These are phyloP conservation scores for Elsinoe perseae DNA, from an alignment of 2,329 filamentous ascomycete species.

Conservation along the genomic window DNA sequence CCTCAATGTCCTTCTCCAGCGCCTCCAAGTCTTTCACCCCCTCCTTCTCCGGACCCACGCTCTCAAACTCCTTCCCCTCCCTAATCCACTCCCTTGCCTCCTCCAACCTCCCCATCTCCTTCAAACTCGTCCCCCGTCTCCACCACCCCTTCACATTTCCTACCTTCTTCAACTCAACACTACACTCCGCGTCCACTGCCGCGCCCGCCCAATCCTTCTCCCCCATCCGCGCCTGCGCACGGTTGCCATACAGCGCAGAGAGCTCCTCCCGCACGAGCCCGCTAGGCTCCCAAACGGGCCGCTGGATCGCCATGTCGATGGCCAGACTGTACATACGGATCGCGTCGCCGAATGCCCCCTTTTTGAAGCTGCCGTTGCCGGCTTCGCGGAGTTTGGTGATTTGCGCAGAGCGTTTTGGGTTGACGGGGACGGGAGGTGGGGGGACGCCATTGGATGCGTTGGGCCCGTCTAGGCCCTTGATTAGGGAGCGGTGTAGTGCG, in stretches of 20 bases:
- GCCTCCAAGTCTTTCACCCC: slow-evolving; percentile 19
- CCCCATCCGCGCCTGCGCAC: slow-evolving; percentile 84
- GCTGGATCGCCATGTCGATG: slow-evolving; percentile 74
- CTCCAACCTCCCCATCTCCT: slow-evolving; percentile 81
- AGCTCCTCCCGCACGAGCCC: slow-evolving; percentile 80
- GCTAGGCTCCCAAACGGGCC: slow-evolving; percentile 82
- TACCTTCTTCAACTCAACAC: slow-evolving; percentile 75
- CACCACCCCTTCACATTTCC: slow-evolving; percentile 96
- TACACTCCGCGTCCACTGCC: slow-evolving; percentile 77
- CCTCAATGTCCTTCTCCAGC: slow-evolving; percentile 18
- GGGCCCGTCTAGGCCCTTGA: slow-evolving; percentile 48
- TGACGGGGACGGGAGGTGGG: slow-evolving; percentile 80
- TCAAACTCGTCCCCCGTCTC: slow-evolving; percentile 72
- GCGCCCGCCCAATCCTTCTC: slow-evolving; percentile 76
- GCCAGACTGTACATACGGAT: slow-evolving; percentile 76
- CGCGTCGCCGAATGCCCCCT: slow-evolving; percentile 65
- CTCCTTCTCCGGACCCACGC: slow-evolving; percentile 40
- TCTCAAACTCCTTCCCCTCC: slow-evolving; percentile 74
- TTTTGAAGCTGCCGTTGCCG: slow-evolving; percentile 76
- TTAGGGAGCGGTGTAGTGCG: slow-evolving; percentile 64
- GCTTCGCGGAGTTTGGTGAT: slow-evolving; percentile 86
- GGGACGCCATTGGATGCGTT: slow-evolving; percentile 58
- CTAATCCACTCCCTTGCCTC: slow-evolving; percentile 76
- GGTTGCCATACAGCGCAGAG: slow-evolving; percentile 69
- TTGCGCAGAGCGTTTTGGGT: slow-evolving; percentile 82